A percentile compares a stretch with the other conserved stretches of the same genome.
Evolutionary conservation across 495 filamentous ascomycete genomes (phyloP).

Genomic region (Cercophora samala): DNA sequence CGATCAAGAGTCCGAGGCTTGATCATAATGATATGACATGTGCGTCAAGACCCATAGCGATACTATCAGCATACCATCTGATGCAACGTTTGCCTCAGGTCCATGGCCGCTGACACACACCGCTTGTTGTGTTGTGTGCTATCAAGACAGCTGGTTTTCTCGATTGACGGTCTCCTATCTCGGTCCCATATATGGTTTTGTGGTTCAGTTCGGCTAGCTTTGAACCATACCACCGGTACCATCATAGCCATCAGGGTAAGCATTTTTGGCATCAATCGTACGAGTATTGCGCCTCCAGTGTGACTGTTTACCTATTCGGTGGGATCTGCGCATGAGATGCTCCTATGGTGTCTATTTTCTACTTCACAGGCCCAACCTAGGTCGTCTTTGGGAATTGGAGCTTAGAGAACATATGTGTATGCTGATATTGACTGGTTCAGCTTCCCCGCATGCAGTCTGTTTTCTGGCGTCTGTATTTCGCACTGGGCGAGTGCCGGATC

Average conservation of each 20-base stretch:
- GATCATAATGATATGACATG: background rate
- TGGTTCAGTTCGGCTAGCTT: background rate
- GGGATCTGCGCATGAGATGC: background rate
- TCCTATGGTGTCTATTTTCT: background rate
- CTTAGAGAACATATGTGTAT: background rate
- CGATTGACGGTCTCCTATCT: background rate
- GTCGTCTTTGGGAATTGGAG: background rate
- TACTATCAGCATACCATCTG: background rate
- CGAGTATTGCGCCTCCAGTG: background rate
- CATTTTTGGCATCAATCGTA: background rate
- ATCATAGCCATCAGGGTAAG: background rate
- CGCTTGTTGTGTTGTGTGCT: background rate
- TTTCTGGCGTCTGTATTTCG: constrained; percentile 30
- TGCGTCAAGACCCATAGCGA: background rate
- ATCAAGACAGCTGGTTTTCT: background rate
- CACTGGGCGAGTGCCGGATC: constrained; percentile 4
- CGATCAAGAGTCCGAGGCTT: background rate
- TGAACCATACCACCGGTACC: background rate
- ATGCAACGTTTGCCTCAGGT: background rate
- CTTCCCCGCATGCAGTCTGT: background rate
- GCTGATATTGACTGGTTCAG: background rate
- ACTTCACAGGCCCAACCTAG: background rate
- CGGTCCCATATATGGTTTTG: no score
- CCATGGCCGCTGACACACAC: background rate
- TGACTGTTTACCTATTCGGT: background rate